Base-by-base conservation (phyloP, 148 eudicot genomes). In the Fagopyrum homotropicum region DNA sequence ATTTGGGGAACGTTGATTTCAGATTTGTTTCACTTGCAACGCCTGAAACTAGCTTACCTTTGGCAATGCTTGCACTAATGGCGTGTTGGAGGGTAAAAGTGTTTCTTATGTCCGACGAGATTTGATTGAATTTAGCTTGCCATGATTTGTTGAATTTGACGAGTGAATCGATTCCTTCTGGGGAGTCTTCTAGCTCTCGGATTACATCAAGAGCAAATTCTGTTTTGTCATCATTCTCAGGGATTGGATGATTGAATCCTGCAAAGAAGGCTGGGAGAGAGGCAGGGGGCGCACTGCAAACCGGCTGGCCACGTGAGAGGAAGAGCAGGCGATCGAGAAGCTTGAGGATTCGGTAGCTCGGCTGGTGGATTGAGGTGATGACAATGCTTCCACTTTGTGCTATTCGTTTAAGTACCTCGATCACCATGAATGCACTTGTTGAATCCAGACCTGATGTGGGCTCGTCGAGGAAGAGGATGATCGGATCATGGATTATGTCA, bases 401-500 rank as follows among this genome's bases (percentile, higher is more conserved):
- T 1, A 88, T 88, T 45, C 87, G 72, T 56, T 82, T 85, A 69
- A 85, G 73, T 29, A 88, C 91, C 69, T 88, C 82, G 29, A 88
- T 88, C 81, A 85, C 89, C 91, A 88, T 88, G 79, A 74, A 84
- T 0, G 91, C 88, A 26, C 89, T 85, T 10, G 91, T 85, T 9
- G 91, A 88, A 72, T 88, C 91, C 0, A 88, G 82, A n/a, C 91
- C 91, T 0, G 91, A 88, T 1, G 91, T 88, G 29, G 91, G 91
- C 73, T 88, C 91, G 43, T 88, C 91, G 12, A 88, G 87, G 71
- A 88, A 88, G 15, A 88, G 83, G 6, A 88, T 22, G 10, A 87
- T 87, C 0, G 90, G 90, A 75, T 87, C 88, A 48, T 87, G 88
- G 69, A 87, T 79, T 69, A 87, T 87, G 70, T 87, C 88, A 22